These are phyloP conservation scores for Fragosphaeria purpurea DNA, from an alignment of 2,329 filamentous ascomycete species.

Conservation along the genomic window DNA sequence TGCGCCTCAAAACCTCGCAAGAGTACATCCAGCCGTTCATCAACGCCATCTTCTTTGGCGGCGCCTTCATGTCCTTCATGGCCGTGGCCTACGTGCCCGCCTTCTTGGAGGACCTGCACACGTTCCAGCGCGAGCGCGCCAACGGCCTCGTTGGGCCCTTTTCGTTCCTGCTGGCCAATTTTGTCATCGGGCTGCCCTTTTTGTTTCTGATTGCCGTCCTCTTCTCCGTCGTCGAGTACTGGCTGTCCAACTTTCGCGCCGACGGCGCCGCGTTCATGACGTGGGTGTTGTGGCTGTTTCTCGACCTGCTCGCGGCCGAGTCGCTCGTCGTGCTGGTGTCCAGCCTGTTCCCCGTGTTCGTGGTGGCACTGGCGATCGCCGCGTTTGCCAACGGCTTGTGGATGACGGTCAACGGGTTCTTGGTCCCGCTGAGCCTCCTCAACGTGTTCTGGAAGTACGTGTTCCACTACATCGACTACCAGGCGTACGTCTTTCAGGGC, in stretches of 20 bases:
- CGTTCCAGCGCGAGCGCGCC: slow-evolving; percentile 65
- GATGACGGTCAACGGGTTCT: slow-evolving; percentile 80
- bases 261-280: slow-evolving; percentile 58
- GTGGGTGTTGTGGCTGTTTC: slow-evolving; percentile 76
- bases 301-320: slow-evolving; percentile 74
- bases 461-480: slow-evolving; percentile 84
- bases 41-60: slow-evolving; percentile 68
- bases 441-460: slow-evolving; percentile 82
- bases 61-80: slow-evolving; percentile 72
- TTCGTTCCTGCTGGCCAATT: slow-evolving; percentile 67
- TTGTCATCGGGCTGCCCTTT: slow-evolving; percentile 71
- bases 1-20: slow-evolving; percentile 59
- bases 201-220: slow-evolving; percentile 67
- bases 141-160: slow-evolving; percentile 73
- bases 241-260: slow-evolving; percentile 66
- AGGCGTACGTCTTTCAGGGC: slow-evolving; percentile 75
- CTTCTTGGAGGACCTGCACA: slow-evolving; percentile 67
- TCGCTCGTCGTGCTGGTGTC: slow-evolving; percentile 70
- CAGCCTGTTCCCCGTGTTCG: slow-evolving; percentile 66
- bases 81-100: slow-evolving; percentile 76
- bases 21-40: slow-evolving; percentile 69
- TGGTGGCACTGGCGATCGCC: slow-evolving; percentile 66
- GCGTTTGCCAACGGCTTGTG: slow-evolving; percentile 83
- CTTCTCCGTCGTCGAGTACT: slow-evolving; percentile 70
- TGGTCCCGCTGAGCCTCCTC: slow-evolving; percentile 60